These are phyloP conservation scores for Lachnellula willkommii DNA, from an alignment of 2,329 filamentous ascomycete species.

Conservation along the genomic window DNA sequence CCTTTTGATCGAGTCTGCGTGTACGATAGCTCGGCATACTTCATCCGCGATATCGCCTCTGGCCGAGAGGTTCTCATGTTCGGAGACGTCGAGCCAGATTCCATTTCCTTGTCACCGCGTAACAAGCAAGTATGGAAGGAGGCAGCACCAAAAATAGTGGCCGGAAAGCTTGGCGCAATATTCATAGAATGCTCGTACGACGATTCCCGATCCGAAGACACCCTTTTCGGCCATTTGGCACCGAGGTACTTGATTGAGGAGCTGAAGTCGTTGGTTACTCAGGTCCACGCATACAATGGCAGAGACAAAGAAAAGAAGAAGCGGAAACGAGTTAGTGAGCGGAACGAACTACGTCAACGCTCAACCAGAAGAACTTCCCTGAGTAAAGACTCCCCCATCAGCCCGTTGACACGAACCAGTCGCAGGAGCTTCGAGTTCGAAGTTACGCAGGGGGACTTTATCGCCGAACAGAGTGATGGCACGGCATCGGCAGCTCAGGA, in stretches of 20 bases:
- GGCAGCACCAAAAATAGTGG: slow-evolving; percentile 76
- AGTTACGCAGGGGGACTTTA: not conserved
- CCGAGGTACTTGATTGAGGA: slow-evolving; percentile 79
- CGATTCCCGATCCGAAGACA: slow-evolving; percentile 68
- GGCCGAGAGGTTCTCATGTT: slow-evolving; percentile 83
- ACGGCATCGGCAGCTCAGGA: not conserved
- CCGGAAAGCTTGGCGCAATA: slow-evolving; percentile 68
- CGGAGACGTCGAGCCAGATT: slow-evolving; percentile 92
- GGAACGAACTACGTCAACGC: slow-evolving; percentile 27
- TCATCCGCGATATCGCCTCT: slow-evolving; percentile 70
- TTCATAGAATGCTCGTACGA: slow-evolving; percentile 97
- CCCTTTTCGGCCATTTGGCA: slow-evolving; percentile 83
- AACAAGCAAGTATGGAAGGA: slow-evolving; percentile 82
- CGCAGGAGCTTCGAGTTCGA: not conserved
- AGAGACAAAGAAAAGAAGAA: slow-evolving; percentile 48
- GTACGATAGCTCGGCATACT: slow-evolving; percentile 87
- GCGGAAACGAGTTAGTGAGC: slow-evolving; percentile 52
- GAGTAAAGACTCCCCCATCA: slow-evolving; percentile 1
- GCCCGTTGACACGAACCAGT: not conserved
- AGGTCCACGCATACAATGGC: slow-evolving; percentile 19
- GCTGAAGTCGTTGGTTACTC: slow-evolving; percentile 59
- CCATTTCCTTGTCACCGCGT: slow-evolving; percentile 72
- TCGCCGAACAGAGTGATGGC: not conserved
- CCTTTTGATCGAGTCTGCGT: slow-evolving; percentile 48
- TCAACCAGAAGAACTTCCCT: slow-evolving; percentile 6